These are phyloP conservation scores for Apiotrichum veenhuisii DNA, from an alignment of 1,284 basidiomycete genomes.

Conservation along the genomic window DNA sequence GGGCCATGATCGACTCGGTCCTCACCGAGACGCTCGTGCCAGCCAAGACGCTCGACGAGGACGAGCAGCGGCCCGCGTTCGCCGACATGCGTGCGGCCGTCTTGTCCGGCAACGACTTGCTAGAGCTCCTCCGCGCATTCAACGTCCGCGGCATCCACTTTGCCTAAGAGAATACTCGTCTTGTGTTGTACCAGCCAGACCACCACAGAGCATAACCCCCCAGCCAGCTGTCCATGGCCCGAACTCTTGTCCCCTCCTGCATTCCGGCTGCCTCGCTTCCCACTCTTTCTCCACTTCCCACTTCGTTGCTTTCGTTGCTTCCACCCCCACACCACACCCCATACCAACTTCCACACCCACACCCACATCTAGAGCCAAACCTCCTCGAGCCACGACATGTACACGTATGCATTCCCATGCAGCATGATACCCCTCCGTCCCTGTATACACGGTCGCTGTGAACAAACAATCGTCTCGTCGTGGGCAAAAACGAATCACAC, in stretches of 20 bases:
- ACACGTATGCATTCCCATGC: slow-evolving; percentile 23
- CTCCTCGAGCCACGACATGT: slow-evolving; percentile 10
- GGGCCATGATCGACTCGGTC: slow-evolving; percentile 69
- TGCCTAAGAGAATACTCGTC: slow-evolving; percentile 50
- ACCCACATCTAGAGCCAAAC: too few species aligned
- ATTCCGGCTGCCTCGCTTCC: neutral
- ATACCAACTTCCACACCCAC: too few species aligned
- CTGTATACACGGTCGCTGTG: neutral
- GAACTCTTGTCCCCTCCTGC: too few species aligned
- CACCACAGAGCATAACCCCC: too few species aligned
- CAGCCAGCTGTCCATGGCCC: too few species aligned
- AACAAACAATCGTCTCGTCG: too few species aligned
- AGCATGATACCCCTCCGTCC: slow-evolving; percentile 4
- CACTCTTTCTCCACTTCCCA: neutral
- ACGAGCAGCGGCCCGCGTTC: slow-evolving; percentile 50
- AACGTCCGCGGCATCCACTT: slow-evolving; percentile 81
- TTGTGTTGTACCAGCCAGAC: slow-evolving; percentile 17
- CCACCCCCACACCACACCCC: too few species aligned
- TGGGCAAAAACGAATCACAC: too few species aligned
- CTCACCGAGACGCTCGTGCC: slow-evolving; percentile 54
- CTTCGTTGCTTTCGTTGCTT: neutral
- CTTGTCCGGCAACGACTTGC: slow-evolving; percentile 77
- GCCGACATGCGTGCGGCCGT: slow-evolving; percentile 71
- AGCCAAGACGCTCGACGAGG: slow-evolving; percentile 21
- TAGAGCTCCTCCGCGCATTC: slow-evolving; percentile 75